Conservation (phyloP, 371 early-diverging fungal genomes). For the Actinomortierella ambigua region DNA sequence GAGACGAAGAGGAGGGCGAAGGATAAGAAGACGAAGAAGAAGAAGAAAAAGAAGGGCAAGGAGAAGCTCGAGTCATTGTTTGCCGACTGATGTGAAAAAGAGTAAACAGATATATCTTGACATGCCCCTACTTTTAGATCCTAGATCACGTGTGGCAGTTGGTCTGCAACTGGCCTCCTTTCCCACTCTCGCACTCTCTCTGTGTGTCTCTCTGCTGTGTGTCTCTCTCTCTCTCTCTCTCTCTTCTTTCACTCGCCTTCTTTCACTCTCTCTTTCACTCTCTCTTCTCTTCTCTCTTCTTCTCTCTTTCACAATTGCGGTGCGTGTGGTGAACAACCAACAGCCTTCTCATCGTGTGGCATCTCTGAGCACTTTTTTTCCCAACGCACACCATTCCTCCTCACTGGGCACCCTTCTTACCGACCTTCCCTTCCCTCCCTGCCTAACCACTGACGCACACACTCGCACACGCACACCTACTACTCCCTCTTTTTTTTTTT, state of each 20-base stretch:
- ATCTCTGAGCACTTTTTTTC: no score
- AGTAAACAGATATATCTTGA: neutral
- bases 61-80: slow-evolving; percentile 2
- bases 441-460: neutral
- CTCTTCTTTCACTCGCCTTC: no score
- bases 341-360: no score
- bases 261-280: neutral
- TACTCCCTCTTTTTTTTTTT: neutral
- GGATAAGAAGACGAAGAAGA: slow-evolving; percentile 4
- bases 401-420: no score
- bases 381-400: no score
- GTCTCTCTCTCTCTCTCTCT: no score
- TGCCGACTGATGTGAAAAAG: neutral
- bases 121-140: no score
- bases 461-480: neutral
- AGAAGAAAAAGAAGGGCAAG: neutral
- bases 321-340: no score
- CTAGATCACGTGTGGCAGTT: no score
- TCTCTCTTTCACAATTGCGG: neutral
- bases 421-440: neutral
- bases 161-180: no score
- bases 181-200: no score
- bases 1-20: neutral
- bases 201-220: no score
- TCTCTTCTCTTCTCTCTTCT: neutral